Conservation (phyloP, 257 asterid genomes). For the Pogostemon cablin region DNA sequence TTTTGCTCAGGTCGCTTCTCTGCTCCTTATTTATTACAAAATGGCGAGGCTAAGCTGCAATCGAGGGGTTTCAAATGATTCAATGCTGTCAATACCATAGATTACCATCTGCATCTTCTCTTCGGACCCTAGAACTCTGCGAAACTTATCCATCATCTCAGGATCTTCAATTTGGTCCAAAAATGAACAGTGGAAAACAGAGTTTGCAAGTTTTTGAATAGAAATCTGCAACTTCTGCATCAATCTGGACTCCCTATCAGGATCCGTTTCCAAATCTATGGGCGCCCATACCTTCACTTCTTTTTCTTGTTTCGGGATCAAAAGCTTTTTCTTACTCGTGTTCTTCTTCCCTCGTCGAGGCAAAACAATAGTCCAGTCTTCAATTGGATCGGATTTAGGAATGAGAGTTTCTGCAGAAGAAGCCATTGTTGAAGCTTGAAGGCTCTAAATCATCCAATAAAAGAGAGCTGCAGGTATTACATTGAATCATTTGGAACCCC, state of each 20-base stretch:
- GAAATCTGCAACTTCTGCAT: constrained; percentile 47
- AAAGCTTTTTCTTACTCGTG: constrained; percentile 28
- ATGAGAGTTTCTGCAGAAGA: constrained; percentile 37
- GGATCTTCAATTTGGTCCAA: constrained; percentile 50
- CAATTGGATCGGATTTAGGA: constrained; percentile 37
- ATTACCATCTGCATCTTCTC: constrained; percentile 71
- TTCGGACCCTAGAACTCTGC: constrained; percentile 53
- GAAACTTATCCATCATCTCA: constrained; percentile 45
- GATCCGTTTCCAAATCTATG: constrained; percentile 38
- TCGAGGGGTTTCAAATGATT: constrained; percentile 67
- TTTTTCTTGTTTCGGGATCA: constrained; percentile 35
- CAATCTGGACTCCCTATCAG: constrained; percentile 59
- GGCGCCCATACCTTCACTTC: constrained; percentile 68
- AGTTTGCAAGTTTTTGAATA: constrained; percentile 50
- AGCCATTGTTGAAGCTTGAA: constrained; percentile 24
- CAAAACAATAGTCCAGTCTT: constrained; percentile 76
- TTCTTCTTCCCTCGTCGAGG: constrained; percentile 68
- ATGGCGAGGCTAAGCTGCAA: constrained; percentile 77
- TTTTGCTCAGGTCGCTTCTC: too few species aligned
- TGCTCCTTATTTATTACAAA: constrained; percentile 21
- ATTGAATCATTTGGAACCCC: too few species aligned
- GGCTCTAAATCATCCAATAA: constrained; percentile 1
- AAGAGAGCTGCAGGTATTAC: not conserved
- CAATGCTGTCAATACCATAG: constrained; percentile 93
- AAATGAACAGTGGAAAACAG: constrained; percentile 51